Evolutionary conservation across 495 filamentous ascomycete species (phyloP).

Genomic region (Tuber microsphaerosporum): DNA sequence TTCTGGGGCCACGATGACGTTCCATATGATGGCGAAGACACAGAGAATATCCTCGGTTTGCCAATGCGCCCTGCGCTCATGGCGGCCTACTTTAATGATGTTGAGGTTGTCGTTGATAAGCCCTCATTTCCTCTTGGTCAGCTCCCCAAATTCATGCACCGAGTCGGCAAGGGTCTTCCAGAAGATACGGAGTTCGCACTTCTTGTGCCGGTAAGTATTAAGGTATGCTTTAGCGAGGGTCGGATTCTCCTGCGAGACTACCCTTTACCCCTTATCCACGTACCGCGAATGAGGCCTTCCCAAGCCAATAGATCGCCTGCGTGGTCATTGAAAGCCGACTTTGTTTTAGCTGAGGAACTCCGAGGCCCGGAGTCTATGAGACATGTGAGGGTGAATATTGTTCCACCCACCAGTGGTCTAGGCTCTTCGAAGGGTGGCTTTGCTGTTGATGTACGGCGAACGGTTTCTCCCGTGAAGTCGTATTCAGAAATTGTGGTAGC

Average conservation of each 20-base stretch:
- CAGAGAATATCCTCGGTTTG: conserved; percentile 77
- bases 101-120: conserved; percentile 82
- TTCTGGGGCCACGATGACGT: conserved; percentile 81
- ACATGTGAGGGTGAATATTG: conserved; percentile 73
- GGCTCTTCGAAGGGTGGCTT: conserved; percentile 56
- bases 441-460: conserved; percentile 77
- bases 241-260: conserved; percentile 82
- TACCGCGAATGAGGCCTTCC: conserved; percentile 70
- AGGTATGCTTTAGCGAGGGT: conserved; percentile 86
- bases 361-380: conserved; percentile 68
- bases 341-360: conserved; percentile 94
- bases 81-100: conserved; percentile 71
- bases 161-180: conserved; percentile 92
- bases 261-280: conserved; percentile 82
- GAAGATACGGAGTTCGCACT: conserved; percentile 80
- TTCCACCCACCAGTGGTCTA: conserved; percentile 55
- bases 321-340: conserved; percentile 78
- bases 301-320: conserved; percentile 76
- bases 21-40: conserved; percentile 70
- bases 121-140: conserved; percentile 79
- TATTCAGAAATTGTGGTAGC: conserved; percentile 86
- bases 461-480: conserved; percentile 89
- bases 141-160: conserved; percentile 72
- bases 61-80: conserved; percentile 80
- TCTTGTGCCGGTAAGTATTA: conserved; percentile 80